Evolutionary conservation across 2,329 filamentous ascomycete species (phyloP).

Genomic region (Colletotrichum scovillei): DNA sequence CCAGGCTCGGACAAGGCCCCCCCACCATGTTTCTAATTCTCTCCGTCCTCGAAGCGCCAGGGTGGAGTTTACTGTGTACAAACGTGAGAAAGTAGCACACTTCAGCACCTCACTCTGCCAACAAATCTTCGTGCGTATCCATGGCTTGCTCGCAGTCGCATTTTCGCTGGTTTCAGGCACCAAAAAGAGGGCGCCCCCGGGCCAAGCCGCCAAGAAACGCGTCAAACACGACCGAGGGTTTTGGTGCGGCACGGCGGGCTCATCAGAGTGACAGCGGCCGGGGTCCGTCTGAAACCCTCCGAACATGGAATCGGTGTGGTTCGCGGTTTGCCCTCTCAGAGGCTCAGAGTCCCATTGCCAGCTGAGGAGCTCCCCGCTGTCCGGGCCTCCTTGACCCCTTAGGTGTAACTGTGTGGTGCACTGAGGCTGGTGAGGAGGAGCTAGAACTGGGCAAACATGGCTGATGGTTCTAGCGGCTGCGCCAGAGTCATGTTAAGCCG

Average conservation of each 20-base stretch:
- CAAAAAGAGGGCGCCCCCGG: constrained; percentile 1
- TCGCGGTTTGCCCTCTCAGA: neutral
- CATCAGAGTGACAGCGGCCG: constrained; percentile 21
- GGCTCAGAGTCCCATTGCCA: too few species aligned
- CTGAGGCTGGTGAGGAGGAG: neutral
- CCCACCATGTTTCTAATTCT: neutral
- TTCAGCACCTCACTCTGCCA: neutral
- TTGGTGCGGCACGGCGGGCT: constrained; percentile 14
- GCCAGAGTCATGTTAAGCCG: neutral
- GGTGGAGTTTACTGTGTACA: neutral
- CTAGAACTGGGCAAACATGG: neutral
- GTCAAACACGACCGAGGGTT: constrained; percentile 30
- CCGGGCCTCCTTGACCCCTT: neutral
- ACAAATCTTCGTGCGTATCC: neutral
- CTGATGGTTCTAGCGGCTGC: neutral
- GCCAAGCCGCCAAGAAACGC: constrained; percentile 29
- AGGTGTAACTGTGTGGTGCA: neutral
- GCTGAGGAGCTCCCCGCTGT: neutral
- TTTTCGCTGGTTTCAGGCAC: constrained; percentile 16
- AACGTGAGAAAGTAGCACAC: neutral
- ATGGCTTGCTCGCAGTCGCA: constrained; percentile 1
- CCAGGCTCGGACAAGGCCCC: neutral
- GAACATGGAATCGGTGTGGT: neutral
- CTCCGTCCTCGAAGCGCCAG: neutral
- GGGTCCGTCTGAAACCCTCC: constrained; percentile 23